Evolutionary conservation across 805 yeast species (phyloP), one percentile per base, ranked within the genome.

Genomic region (Starmerella stigmatis): DNA sequence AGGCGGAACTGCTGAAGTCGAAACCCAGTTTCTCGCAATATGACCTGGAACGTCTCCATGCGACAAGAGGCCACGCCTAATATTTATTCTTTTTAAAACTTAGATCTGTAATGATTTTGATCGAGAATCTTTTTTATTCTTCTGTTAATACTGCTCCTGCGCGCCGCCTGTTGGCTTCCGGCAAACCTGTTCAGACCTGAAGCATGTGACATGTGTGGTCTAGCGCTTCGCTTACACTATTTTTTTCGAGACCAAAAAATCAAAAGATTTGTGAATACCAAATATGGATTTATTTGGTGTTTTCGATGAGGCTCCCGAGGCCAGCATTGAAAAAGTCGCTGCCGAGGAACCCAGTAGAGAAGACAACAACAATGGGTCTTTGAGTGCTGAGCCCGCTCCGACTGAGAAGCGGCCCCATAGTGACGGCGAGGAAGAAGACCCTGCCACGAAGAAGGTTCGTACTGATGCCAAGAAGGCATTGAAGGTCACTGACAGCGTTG

Each of bases 211-310:
- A 17, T 9, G 11, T 13, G 12, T 13, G 43, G 10, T 21, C n/a
- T n/a, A n/a, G n/a, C n/a, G n/a, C n/a, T n/a, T n/a, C 36, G 44
- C 38, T 41, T 33, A 41, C 44, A 34, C 27, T 20, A 20, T 22
- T 42, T 33, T 41, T 34, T 27, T 12, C 17, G n/a, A 22, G n/a
- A n/a, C 3, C 19, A 16, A 11, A 25, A 25, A 25, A 28, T 39
- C 13, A 7, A 22, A 34, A n/a, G 16, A 15, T 21, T 16, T 15
- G n/a, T 10, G 6, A 36, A 21, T 11, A 5, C 22, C 16, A 8
- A 35, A 5, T 38, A 57, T 57, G 60, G 60, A 57, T 40, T 22
- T 56, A 26, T 57, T 57, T 43, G 46, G 44, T 16, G 60, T 57
- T 2, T 57, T 57, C 38, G 48, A 50, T 13, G 57, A 57, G 36